These are phyloP conservation scores for Penicillium glabrum DNA, from an alignment of 2,329 filamentous ascomycete genomes.

Conservation along the genomic window DNA sequence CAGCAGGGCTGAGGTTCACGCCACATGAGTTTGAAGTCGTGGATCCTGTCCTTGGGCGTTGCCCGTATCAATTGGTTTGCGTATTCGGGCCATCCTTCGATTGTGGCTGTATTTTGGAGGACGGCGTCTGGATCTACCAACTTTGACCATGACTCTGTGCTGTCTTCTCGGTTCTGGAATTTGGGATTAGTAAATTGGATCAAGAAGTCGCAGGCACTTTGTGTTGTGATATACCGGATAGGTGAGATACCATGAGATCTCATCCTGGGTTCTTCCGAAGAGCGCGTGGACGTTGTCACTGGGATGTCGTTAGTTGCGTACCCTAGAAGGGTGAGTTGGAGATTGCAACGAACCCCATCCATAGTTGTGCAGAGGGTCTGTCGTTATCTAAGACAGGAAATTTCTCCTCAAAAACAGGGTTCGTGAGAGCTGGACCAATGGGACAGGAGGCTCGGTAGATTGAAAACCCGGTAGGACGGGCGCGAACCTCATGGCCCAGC, in stretches of 20 bases:
- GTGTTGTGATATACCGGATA: constrained; percentile 3
- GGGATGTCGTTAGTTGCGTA: neutral
- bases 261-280: neutral
- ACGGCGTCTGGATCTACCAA: constrained; percentile 8
- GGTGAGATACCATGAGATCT: constrained; percentile 3
- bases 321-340: neutral
- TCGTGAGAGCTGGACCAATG: constrained; percentile 6
- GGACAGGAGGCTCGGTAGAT: constrained; percentile 22
- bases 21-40: constrained; percentile 8
- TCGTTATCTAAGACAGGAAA: neutral
- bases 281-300: constrained; percentile 1
- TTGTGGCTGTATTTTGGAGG: constrained; percentile 9
- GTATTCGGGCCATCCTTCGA: constrained; percentile 13
- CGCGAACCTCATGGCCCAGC: constrained; percentile 17
- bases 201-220: neutral
- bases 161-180: neutral
- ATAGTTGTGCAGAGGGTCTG: neutral
- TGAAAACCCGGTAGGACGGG: constrained; percentile 24
- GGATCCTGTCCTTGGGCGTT: constrained; percentile 9
- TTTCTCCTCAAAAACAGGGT: neutral
- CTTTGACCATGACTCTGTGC: constrained; percentile 14
- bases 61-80: constrained; percentile 7
- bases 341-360: constrained; percentile 1
- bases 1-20: constrained; percentile 20
- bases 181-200: neutral